Evolutionary conservation across 208 protist species (phyloP).

Genomic region (Crithidia brevicula): DNA sequence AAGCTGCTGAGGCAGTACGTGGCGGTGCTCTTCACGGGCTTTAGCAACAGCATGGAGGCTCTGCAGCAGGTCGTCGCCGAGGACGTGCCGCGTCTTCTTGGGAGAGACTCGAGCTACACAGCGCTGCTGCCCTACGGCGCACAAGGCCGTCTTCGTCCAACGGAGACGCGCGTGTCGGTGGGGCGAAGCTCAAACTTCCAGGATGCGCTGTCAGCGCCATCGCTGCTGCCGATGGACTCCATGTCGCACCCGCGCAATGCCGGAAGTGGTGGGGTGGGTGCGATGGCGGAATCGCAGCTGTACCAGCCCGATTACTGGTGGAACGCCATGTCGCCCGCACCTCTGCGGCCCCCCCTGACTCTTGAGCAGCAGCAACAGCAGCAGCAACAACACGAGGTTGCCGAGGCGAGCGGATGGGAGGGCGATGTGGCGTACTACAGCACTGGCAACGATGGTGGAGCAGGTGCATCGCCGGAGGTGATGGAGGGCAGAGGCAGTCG

Average conservation of each 20-base stretch:
- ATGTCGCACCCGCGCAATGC: background rate
- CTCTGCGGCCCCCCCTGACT: constrained; percentile 8
- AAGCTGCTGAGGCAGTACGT: constrained; percentile 41
- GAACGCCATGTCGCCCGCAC: constrained; percentile 27
- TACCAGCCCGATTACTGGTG: constrained; percentile 28
- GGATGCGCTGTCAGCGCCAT: background rate
- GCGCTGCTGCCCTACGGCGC: constrained; percentile 26
- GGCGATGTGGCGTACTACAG: background rate
- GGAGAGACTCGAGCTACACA: constrained; percentile 13
- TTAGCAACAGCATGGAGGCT: constrained; percentile 29
- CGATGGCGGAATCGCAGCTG: background rate
- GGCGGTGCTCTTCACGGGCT: constrained; percentile 45
- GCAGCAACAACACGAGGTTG: constrained; percentile 5
- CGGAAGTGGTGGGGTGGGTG: background rate
- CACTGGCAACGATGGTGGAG: background rate
- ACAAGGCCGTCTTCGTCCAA: constrained; percentile 10
- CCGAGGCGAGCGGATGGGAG: background rate
- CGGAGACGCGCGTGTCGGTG: constrained; percentile 28
- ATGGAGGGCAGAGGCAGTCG: no score
- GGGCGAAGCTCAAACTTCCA: background rate
- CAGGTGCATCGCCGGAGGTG: no score
- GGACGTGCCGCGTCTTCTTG: constrained; percentile 16
- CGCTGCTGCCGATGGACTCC: background rate
- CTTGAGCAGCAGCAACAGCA: background rate
- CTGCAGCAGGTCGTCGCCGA: constrained; percentile 30